These are phyloP conservation scores for Suillus americanus DNA, from an alignment of 768 basidiomycete species.

Conservation along the genomic window DNA sequence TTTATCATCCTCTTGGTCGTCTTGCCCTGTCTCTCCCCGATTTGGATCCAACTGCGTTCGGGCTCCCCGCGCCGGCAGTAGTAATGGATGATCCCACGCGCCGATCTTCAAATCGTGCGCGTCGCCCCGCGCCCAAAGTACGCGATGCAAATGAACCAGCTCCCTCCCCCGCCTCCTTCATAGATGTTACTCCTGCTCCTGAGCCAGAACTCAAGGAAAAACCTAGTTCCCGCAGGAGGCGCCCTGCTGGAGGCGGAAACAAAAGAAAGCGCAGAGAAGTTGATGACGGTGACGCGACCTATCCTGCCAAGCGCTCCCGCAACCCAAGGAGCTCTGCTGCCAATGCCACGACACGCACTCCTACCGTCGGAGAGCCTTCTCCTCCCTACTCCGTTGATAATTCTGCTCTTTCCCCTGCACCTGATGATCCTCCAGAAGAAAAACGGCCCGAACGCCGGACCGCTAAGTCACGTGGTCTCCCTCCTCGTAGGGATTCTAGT, in stretches of 20 bases:
- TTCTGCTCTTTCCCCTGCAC: constrained; percentile 22
- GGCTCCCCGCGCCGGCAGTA: constrained; percentile 48
- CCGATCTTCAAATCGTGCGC: constrained; percentile 45
- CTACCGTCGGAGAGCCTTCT: constrained; percentile 42
- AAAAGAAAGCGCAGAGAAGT: constrained; percentile 60
- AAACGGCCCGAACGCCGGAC: constrained; percentile 43
- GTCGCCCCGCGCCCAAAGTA: constrained; percentile 48
- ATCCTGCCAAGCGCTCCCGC: constrained; percentile 68
- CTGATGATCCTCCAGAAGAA: constrained; percentile 34
- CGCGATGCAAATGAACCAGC: constrained; percentile 47
- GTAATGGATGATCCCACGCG: constrained; percentile 43
- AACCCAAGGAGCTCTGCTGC: constrained; percentile 42
- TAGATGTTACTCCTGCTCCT: constrained; percentile 25
- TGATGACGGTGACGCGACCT: constrained; percentile 66
- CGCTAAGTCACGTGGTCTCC: constrained; percentile 43
- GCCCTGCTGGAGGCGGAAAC: constrained; percentile 37
- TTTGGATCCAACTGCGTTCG: constrained; percentile 56
- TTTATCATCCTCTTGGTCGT: constrained; percentile 66
- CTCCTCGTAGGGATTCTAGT: constrained; percentile 49
- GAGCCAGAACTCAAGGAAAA: constrained; percentile 42
- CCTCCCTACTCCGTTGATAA: constrained; percentile 34
- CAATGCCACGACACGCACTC: constrained; percentile 19
- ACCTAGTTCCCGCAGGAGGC: constrained; percentile 52
- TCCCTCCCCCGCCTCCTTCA: constrained; percentile 15
- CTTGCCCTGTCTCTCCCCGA: constrained; percentile 67